Evolutionary conservation across 805 yeast species (phyloP).

Genomic region (Saturnispora halmiae): DNA sequence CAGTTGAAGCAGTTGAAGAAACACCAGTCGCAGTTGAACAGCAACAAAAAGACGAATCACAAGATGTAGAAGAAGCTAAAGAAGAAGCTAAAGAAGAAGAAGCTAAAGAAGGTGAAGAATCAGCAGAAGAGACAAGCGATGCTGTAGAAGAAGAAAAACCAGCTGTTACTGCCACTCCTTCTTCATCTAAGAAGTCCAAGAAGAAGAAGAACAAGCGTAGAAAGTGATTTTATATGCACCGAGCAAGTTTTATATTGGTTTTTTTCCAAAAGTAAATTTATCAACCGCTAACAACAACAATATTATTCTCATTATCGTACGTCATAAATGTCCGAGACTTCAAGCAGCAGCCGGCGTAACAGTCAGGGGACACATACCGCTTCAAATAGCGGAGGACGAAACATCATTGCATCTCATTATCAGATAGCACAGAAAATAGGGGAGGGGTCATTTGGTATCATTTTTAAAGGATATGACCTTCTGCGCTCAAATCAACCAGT

Average conservation of each 20-base stretch:
- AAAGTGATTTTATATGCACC: constrained; percentile 9
- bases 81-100: constrained; percentile 1
- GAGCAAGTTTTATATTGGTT: no score
- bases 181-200: constrained; percentile 8
- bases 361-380: not conserved
- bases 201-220: constrained; percentile 13
- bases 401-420: constrained; percentile 51
- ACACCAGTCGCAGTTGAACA: constrained; percentile 3
- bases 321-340: constrained; percentile 1
- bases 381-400: constrained; percentile 12
- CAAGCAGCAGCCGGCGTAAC: not conserved
- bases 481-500: constrained; percentile 51
- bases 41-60: not conserved
- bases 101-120: not conserved
- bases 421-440: constrained; percentile 79
- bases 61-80: constrained; percentile 5
- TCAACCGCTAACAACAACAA: constrained; percentile 8
- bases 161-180: not conserved
- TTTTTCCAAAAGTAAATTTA: no score
- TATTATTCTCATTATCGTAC: not conserved
- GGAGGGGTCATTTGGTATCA: constrained; percentile 80
- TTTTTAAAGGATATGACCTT: constrained; percentile 72
- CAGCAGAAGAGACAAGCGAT: not conserved
- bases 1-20: not conserved
- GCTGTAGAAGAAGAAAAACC: not conserved